Evolutionary conservation across 2,329 filamentous ascomycete genomes (phyloP), one percentile per base, ranked within the genome.

Genomic region (Penicillium sp.): DNA sequence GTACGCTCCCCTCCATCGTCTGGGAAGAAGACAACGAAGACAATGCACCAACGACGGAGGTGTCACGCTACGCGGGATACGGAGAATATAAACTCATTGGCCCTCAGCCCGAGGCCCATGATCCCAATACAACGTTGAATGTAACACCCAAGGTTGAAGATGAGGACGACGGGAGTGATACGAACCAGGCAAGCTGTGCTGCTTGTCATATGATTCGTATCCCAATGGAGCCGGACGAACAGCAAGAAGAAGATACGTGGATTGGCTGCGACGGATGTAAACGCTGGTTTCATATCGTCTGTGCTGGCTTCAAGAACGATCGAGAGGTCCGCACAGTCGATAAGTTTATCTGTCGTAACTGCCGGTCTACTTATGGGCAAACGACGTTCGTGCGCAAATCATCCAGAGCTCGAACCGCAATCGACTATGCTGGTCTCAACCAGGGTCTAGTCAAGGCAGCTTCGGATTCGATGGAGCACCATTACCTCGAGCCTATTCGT

Each of bases 381-480:
- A 89, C 87, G 26, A 90, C 87, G 1, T 88, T 84, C 73, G 85
- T 89, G 49, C 85, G 87, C 62, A 89, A 89, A 71, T 89, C 87
- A 25, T 82, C 84, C 51, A 82, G 87, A 56, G 85, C 86, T 35
- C 85, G 88, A 68, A 86, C 85, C 37, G 83, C 85, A 16, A 88
- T 89, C 60, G 87, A 90, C 71, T 90, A 90, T 73, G 87, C 87
- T 53, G 86, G 87, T 52, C 78, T 90, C 43, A 87, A 89, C 66
- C 84, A 88, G 72, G 87, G 87, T 43, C 81, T 89, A 14, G 78
- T 89, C 55, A 87, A 87, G 71, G 86, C 86, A 1, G 86, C 86
- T 6, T 84, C 85, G 57, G 86, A 89, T 62, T 85, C 84, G 35
- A 78, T 83, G 52, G 86, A 89, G 63, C 87, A 90, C 70, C 87